Evolutionary conservation across 225 moss, liverwort and hornwort genomes (phyloP).

Genomic region (Anthoceros angustus): DNA sequence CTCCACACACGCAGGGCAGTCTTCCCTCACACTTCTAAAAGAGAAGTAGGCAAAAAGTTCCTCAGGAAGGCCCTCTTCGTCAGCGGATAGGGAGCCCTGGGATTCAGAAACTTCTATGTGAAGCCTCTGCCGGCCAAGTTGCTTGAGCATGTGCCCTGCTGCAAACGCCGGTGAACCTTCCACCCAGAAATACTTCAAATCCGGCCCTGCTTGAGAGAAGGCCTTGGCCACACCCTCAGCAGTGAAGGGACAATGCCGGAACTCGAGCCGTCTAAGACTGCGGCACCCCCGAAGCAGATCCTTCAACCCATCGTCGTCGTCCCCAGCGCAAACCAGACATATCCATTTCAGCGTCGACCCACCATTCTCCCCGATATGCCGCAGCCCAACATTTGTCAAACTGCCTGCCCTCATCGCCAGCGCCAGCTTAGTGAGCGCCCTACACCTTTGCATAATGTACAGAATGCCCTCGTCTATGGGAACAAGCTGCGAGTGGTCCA

Average conservation of each 20-base stretch:
- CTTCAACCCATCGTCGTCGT: not conserved
- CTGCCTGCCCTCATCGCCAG: not conserved
- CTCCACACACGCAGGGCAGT: not conserved
- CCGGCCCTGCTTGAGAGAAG: not conserved
- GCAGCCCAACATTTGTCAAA: not conserved
- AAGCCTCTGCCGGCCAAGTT: not conserved
- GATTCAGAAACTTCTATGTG: not conserved
- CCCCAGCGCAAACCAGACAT: not conserved
- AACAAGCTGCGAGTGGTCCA: not conserved
- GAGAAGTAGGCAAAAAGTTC: not conserved
- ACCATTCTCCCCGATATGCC: not conserved
- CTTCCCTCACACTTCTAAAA: not conserved
- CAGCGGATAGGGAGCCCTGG: not conserved
- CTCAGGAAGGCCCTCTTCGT: not conserved
- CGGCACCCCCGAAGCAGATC: not conserved
- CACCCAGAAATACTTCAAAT: slow-evolving; percentile 1
- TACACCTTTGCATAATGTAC: not conserved
- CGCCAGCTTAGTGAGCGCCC: not conserved
- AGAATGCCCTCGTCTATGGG: not conserved
- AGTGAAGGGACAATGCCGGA: not conserved
- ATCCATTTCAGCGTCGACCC: not conserved
- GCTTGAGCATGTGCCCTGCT: not conserved
- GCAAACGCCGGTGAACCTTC: not conserved
- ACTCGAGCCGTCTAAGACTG: not conserved
- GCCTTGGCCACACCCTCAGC: not conserved